Base-by-base conservation (phyloP, 1,284 basidiomycete species). In the Fistulina hepatica region DNA sequence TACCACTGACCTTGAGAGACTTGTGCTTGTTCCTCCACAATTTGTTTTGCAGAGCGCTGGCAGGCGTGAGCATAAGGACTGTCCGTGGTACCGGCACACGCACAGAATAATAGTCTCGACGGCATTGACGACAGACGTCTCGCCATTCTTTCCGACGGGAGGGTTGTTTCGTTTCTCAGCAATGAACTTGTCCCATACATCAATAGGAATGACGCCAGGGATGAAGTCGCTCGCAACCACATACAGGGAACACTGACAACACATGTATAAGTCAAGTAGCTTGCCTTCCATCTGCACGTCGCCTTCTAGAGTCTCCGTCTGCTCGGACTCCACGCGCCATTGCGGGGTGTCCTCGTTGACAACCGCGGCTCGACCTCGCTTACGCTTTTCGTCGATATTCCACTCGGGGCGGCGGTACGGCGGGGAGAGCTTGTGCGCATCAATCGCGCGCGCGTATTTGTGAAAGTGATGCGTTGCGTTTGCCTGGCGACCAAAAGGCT, bases 381-480 rank as follows among this genome's bases (percentile, higher is more conserved):
- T 59, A 40, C 56, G 66, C 44, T 63, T 66, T 54, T 76, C 77
- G 41, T 60, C 56, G 17, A 60, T 52, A 41, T 77, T 71, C 76
- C 77, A 81, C 44, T 67, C 64, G 38, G 73, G 69, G 27, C 66
- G 59, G 20, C 60, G 60, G 47, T 76, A 75, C n/a, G 78, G 73
- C 12, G 76, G 71, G 15, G 67, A 72, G 20, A 85, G 67, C 45
- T 69, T 69, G 33, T 65, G 60, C 9, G 77, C 67, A 50, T 82
- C 78, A 15, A 85, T 67, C 2, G 77, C 77, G 40, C 65, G 69
- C 39, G 66, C 64, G 49, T 85, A 86, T 36, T 63, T 65, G 52
- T 88, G 83, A 48, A 82, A 85, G 52, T 88, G 83, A 51, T 88
- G 83, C 0, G 82, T 81, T 45, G 68, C 61, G 53, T 84, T 82